Evolutionary conservation across 192 early-diverging fungal genomes (phyloP).

Genomic region (Jimgerdemannia lactiflua): DNA sequence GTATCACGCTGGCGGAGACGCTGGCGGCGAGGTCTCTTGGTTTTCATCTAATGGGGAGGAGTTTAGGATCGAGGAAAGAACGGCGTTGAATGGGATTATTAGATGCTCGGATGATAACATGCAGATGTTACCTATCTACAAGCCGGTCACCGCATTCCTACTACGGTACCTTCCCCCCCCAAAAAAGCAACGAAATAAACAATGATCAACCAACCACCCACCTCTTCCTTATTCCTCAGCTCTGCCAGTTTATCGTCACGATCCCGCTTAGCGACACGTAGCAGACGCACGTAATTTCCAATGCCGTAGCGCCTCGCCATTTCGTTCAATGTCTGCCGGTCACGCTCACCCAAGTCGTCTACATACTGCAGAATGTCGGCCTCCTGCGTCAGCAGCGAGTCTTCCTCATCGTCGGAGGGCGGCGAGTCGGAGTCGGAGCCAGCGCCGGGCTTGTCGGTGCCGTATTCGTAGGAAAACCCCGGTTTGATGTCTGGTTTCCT

Average conservation of each 20-base stretch:
- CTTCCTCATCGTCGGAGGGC: slow-evolving; percentile 22
- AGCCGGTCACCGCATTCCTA: too few relatives aligned
- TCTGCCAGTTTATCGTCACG: slow-evolving; percentile 29
- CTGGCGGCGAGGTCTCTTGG: not conserved
- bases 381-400: slow-evolving; percentile 9
- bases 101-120: too few relatives aligned
- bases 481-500: slow-evolving; percentile 18
- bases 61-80: too few relatives aligned
- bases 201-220: slow-evolving; percentile 7
- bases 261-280: slow-evolving; percentile 36
- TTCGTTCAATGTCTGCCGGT: slow-evolving; percentile 35
- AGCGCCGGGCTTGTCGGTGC: slow-evolving; percentile 3
- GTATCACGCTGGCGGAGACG: not conserved
- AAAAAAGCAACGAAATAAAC: not conserved
- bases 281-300: slow-evolving; percentile 29
- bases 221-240: slow-evolving; percentile 23
- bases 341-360: slow-evolving; percentile 38
- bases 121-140: too few relatives aligned
- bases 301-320: slow-evolving; percentile 46
- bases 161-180: not conserved
- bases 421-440: not conserved
- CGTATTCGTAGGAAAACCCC: slow-evolving; percentile 31
- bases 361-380: slow-evolving; percentile 37
- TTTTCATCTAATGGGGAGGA: not conserved
- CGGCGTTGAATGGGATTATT: too few relatives aligned